Conservation (phyloP, 495 filamentous ascomycete genomes). For the Penicillium parvum region DNA sequence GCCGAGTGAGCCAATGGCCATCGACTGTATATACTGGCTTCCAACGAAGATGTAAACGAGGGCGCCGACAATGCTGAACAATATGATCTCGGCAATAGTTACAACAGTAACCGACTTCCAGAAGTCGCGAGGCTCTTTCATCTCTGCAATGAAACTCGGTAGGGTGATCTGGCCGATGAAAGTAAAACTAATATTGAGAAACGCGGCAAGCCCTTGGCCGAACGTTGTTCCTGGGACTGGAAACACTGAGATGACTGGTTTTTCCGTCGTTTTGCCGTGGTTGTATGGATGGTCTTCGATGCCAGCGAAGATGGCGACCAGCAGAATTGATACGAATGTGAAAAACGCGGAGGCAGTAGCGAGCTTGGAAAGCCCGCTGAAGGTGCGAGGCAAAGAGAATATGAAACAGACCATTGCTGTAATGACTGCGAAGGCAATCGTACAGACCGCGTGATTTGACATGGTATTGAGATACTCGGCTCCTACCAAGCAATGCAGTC, state of each 20-base stretch:
- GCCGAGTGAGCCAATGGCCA: slow-evolving; percentile 72
- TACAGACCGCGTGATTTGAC: slow-evolving; percentile 56
- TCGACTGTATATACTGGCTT: slow-evolving; percentile 72
- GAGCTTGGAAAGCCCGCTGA: slow-evolving; percentile 65
- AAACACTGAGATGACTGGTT: slow-evolving; percentile 56
- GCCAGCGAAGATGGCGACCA: slow-evolving; percentile 71
- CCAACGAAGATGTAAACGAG: slow-evolving; percentile 75
- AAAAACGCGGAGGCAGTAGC: slow-evolving; percentile 68
- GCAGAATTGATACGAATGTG: slow-evolving; percentile 74
- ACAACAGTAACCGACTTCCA: slow-evolving; percentile 80
- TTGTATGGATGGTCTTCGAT: slow-evolving; percentile 61
- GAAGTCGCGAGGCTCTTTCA: slow-evolving; percentile 77
- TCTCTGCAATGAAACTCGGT: slow-evolving; percentile 83
- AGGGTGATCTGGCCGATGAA: slow-evolving; percentile 88
- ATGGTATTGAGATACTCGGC: slow-evolving; percentile 81
- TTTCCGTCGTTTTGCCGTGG: slow-evolving; percentile 50
- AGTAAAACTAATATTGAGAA: slow-evolving; percentile 81
- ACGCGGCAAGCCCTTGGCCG: slow-evolving; percentile 68
- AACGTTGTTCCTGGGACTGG: slow-evolving; percentile 64
- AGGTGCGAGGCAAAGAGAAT: slow-evolving; percentile 73
- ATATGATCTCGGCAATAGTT: slow-evolving; percentile 72
- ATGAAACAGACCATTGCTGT: slow-evolving; percentile 63
- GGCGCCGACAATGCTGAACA: slow-evolving; percentile 68
- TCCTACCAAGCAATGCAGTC: slow-evolving; percentile 68
- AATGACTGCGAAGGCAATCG: slow-evolving; percentile 65